Evolutionary conservation across 257 asterid species (phyloP).

Genomic region (Nicotiana obtusifolia): DNA sequence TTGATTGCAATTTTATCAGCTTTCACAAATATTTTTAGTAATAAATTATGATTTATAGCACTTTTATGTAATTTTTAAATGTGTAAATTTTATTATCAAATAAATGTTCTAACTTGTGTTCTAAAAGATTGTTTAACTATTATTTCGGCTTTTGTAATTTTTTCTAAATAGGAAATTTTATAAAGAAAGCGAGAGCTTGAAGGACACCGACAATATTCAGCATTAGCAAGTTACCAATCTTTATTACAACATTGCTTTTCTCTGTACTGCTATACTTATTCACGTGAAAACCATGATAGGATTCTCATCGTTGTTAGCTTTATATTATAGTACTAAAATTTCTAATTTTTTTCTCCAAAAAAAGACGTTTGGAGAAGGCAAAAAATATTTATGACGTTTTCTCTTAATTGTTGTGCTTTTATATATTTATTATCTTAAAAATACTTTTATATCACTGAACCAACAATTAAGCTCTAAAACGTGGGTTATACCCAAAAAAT

Average conservation of each 20-base stretch:
- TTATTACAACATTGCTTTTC: not conserved
- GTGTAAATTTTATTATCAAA: not conserved
- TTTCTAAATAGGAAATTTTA: not conserved
- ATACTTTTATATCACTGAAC: not conserved
- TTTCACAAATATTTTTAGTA: not conserved
- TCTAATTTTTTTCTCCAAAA: not conserved
- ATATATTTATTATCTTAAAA: not conserved
- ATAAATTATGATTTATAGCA: not conserved
- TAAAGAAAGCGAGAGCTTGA: not conserved
- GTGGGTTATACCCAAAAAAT: not conserved
- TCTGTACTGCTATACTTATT: not conserved
- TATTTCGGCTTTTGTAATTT: not conserved
- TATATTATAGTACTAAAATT: not conserved
- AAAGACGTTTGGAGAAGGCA: too few relatives aligned
- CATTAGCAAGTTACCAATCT: too few relatives aligned
- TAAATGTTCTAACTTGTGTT: not conserved
- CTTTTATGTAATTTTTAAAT: not conserved
- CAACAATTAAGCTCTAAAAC: not conserved
- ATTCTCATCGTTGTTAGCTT: not conserved
- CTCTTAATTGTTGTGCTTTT: not conserved
- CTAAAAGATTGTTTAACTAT: not conserved
- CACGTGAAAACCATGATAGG: not conserved
- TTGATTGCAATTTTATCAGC: not conserved
- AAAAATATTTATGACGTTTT: not conserved
- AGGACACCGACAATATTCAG: not conserved